Conservation (phyloP, 805 yeast species). For the Spencermartinsiella europaea region DNA sequence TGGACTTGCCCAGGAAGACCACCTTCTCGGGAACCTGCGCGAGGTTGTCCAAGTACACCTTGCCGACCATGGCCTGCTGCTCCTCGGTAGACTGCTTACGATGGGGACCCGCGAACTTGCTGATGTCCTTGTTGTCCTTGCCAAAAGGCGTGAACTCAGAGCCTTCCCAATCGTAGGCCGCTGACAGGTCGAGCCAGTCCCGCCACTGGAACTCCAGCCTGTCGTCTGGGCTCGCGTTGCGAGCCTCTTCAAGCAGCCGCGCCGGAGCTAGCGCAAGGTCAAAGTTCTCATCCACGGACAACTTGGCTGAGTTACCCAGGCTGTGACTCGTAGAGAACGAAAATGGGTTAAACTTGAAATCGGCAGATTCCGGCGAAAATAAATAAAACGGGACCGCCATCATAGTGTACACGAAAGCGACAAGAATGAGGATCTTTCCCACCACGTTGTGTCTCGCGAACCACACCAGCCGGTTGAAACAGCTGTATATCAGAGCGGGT, state of each 20-base stretch:
- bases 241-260: slow-evolving; percentile 1
- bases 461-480: not conserved
- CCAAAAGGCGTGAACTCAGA: slow-evolving; percentile 2
- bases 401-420: slow-evolving; percentile 14
- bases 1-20: slow-evolving; percentile 17
- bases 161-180: slow-evolving; percentile 9
- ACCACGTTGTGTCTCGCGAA: slow-evolving; percentile 14
- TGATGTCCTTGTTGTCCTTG: slow-evolving; percentile 6
- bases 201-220: slow-evolving; percentile 25
- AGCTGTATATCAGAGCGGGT: not conserved
- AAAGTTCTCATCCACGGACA: slow-evolving; percentile 7
- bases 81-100: slow-evolving; percentile 11
- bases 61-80: slow-evolving; percentile 15
- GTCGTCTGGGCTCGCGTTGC: slow-evolving; percentile 1
- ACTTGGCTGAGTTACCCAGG: not conserved
- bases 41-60: slow-evolving; percentile 14
- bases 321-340: not conserved
- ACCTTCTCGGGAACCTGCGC: slow-evolving; percentile 17
- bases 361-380: slow-evolving; percentile 9
- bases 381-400: slow-evolving; percentile 14
- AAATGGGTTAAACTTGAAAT: not conserved
- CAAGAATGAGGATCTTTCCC: slow-evolving; percentile 15
- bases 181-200: slow-evolving; percentile 27
- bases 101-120: slow-evolving; percentile 14
- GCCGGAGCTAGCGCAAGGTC: slow-evolving; percentile 11